Base-by-base conservation (phyloP, 306 rosid genomes). In the Erythrophleum fordii region DNA sequence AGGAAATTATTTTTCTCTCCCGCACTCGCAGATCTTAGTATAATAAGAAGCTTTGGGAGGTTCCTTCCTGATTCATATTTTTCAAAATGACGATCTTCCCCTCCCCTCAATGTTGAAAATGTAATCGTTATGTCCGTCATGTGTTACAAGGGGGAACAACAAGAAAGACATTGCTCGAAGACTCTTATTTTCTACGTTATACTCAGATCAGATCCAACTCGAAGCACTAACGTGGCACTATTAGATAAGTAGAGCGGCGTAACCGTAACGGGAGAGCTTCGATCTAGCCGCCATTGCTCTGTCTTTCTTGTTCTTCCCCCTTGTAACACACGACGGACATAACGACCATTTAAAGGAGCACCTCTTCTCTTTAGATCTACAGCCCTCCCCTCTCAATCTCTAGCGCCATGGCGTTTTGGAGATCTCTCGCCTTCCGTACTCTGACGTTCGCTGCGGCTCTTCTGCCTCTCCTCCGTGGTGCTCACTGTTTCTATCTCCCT, bases 401-500 rank as follows among this genome's bases (percentile, higher is more conserved):
- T 46, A 82, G 78, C 87, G 95, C 92, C 89, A 93, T 93, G 99
- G 94, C 92, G 92, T 89, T 87, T 87, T 78, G 72, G 81, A 83
- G 94, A 85, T 91, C 97, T 78, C 76, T 68, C 55, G 64, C 79
- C 35, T 28, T 71, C 48, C 69, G 20, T 41, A 23, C 77, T 17
- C 44, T 81, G 39, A 35, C 85, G 60, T 72, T 91, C 83, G 86
- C 82, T 20, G 64, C 87, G 1, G 34, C 89, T 51, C 76, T 90
- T 28, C 86, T 91, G 4, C 70, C 86, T n/a, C 75, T 93, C 83
- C n/a, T 92, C 81, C 91, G 86, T 81, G 92, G 86, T 65, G 89
- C 62, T 41, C 59, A 68, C 85, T 86, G 87, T 67, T 96, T 96
- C 90, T 96, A 96, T 78, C 99, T 96, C 73, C 99, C 99, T 8